Conservation (phyloP, 176 grass and related monocot species). For the Elymus sibiricus region DNA sequence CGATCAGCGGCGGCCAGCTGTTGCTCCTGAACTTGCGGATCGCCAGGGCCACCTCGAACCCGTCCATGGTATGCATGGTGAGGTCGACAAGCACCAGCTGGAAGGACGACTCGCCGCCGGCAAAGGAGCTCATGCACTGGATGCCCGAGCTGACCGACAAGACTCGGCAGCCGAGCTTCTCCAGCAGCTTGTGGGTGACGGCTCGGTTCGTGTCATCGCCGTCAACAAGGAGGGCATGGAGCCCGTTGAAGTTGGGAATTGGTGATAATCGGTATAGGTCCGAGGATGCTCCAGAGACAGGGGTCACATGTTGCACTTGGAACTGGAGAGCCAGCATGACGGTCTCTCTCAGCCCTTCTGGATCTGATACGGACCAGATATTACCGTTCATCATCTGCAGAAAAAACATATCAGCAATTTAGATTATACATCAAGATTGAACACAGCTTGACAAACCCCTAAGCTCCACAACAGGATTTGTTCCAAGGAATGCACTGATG, state of each 20-base stretch:
- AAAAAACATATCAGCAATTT: conserved; percentile 17
- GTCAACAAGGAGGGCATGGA: conserved; percentile 62
- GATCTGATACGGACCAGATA: conserved; percentile 68
- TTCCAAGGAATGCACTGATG: neutral
- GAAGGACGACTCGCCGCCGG: conserved; percentile 27
- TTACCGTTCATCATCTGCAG: conserved; percentile 88
- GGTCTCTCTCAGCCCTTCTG: conserved; percentile 52
- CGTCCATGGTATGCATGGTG: conserved; percentile 55
- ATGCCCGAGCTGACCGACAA: conserved; percentile 47
- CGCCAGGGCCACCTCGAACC: conserved; percentile 50
- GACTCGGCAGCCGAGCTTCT: conserved; percentile 64
- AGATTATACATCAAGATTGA: neutral
- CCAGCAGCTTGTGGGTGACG: conserved; percentile 62
- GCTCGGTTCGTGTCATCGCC: conserved; percentile 52
- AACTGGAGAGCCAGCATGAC: conserved; percentile 67
- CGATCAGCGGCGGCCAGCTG: conserved; percentile 53
- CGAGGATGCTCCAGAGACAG: conserved; percentile 38
- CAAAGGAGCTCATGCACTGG: conserved; percentile 64
- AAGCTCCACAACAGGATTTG: neutral
- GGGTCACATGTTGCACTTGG: conserved; percentile 49
- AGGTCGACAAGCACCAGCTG: conserved; percentile 75
- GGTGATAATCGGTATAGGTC: conserved; percentile 37
- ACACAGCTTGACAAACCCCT: neutral
- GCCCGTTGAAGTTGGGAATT: conserved; percentile 67
- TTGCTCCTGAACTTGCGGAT: conserved; percentile 59